phyloP scores from a whole-genome alignment of 1,284 basidiomycete genomes.

The Ustilago nuda region DNA sequence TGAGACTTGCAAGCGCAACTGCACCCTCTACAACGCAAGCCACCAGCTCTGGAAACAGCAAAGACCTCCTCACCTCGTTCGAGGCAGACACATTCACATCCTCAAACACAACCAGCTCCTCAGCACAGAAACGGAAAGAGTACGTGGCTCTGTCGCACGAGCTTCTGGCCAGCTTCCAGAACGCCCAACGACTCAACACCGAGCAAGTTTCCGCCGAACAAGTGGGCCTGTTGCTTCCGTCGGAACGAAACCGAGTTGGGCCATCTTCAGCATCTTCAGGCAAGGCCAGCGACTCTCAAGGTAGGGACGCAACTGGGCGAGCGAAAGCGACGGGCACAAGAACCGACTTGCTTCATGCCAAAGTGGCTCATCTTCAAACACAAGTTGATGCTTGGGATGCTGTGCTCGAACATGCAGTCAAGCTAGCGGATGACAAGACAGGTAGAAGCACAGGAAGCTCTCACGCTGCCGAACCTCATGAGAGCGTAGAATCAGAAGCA shows the following conservation, averaged over 20 bases:
- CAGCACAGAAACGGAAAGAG: slow-evolving; percentile 3
- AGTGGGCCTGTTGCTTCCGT: slow-evolving; percentile 30
- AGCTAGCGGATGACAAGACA: not conserved
- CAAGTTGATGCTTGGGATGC: slow-evolving; percentile 31
- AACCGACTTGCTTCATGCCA: slow-evolving; percentile 38
- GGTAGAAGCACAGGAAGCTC: too few relatives aligned
- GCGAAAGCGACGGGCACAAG: slow-evolving; percentile 9
- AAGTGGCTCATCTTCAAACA: slow-evolving; percentile 38
- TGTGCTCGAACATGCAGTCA: slow-evolving; percentile 18
- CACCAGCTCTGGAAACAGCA: not conserved
- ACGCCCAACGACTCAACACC: slow-evolving; percentile 28
- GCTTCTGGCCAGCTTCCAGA: slow-evolving; percentile 17
- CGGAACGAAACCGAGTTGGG: slow-evolving; percentile 19
- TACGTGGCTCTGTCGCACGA: slow-evolving; percentile 28
- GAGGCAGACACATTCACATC: slow-evolving; percentile 3
- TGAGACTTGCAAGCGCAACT: slow-evolving; percentile 9
- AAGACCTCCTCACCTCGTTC: slow-evolving; percentile 7
- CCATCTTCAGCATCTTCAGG: not conserved
- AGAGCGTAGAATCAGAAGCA: not conserved
- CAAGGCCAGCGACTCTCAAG: not conserved
- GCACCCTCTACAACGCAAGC: not conserved
- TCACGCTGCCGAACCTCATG: not conserved
- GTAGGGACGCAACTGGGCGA: not conserved
- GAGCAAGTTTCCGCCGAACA: slow-evolving; percentile 25
- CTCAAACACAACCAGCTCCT: not conserved